Percentiles rank a stretch among this genome's conserved stretches.
Evolutionary conservation across 805 yeast species (phyloP).

Genomic region (Zygosaccharomyces siamensis): DNA sequence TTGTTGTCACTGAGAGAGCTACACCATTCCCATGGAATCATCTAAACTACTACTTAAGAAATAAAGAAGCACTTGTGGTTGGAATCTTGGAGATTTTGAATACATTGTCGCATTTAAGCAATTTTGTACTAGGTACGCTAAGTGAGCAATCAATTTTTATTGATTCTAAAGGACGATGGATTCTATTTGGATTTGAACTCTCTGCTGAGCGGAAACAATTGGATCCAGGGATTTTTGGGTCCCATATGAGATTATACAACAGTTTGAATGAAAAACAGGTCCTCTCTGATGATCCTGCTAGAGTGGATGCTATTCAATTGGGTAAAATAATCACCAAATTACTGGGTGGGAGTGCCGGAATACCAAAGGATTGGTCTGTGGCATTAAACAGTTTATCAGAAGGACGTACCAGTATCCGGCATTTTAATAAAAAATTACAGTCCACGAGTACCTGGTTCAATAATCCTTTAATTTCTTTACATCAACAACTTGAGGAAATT

Average conservation of each 20-base stretch:
- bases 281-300: slow-evolving; percentile 35
- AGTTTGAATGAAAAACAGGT: slow-evolving; percentile 10
- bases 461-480: slow-evolving; percentile 48
- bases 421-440: slow-evolving; percentile 34
- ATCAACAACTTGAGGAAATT: slow-evolving; percentile 51
- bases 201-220: slow-evolving; percentile 34
- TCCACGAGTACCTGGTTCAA: slow-evolving; percentile 33
- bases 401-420: slow-evolving; percentile 30
- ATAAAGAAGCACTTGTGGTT: slow-evolving; percentile 19
- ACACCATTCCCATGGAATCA: slow-evolving; percentile 21
- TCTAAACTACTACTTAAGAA: slow-evolving; percentile 8
- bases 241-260: slow-evolving; percentile 10
- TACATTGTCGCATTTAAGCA: slow-evolving; percentile 26
- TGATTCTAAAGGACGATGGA: slow-evolving; percentile 74
- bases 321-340: slow-evolving; percentile 39
- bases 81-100: slow-evolving; percentile 27
- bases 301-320: slow-evolving; percentile 26
- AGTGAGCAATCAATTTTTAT: slow-evolving; percentile 56
- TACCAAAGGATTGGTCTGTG: slow-evolving; percentile 38
- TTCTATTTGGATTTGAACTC: slow-evolving; percentile 71
- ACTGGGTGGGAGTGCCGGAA: slow-evolving; percentile 30
- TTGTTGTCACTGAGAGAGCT: slow-evolving; percentile 29
- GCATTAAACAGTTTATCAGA: slow-evolving; percentile 11
- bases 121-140: slow-evolving; percentile 60
- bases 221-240: slow-evolving; percentile 9